Percentiles rank a stretch among this genome's conserved stretches.
Evolutionary conservation across 306 rosid genomes (phyloP).

Genomic region (Citrullus amarus): DNA sequence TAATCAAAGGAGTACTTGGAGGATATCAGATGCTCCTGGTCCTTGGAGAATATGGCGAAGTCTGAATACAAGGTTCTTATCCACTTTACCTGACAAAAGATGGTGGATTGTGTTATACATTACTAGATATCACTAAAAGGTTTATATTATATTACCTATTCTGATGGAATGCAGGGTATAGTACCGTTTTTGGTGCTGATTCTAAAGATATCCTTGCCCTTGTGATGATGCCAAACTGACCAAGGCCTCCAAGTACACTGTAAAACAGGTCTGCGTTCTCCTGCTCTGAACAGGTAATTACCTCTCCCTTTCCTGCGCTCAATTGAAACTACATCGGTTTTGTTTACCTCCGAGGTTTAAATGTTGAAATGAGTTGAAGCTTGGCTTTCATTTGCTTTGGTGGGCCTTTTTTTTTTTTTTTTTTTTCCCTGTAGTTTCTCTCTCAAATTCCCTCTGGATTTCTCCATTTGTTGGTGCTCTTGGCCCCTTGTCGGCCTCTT

Average conservation of each 20-base stretch:
- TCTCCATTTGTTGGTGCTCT: neutral
- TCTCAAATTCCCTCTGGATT: neutral
- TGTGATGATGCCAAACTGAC: conserved; percentile 90
- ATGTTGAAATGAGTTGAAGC: neutral
- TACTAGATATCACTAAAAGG: neutral
- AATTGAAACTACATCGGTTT: conserved; percentile 4
- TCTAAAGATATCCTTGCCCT: conserved; percentile 82
- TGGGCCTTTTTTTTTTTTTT: neutral
- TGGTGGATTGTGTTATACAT: conserved; percentile 7
- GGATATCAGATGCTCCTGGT: conserved; percentile 74
- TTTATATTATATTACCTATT: neutral
- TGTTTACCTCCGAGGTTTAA: neutral
- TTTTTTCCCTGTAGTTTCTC: neutral
- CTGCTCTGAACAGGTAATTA: conserved; percentile 58
- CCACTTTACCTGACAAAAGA: conserved; percentile 68
- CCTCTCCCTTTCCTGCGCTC: conserved; percentile 77
- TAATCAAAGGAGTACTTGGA: conserved; percentile 60
- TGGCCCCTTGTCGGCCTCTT: neutral
- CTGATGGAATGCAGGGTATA: neutral
- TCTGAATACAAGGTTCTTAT: conserved; percentile 78
- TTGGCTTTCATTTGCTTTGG: neutral
- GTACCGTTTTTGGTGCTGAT: conserved; percentile 74
- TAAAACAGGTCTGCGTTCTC: conserved; percentile 59
- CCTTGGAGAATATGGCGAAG: conserved; percentile 48
- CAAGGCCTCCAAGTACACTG: conserved; percentile 87